Percentiles rank a stretch among this genome's conserved stretches.
These are phyloP conservation scores for Byssoonygena ceratinophila DNA, from an alignment of 2,329 filamentous ascomycete species.

Conservation along the genomic window DNA sequence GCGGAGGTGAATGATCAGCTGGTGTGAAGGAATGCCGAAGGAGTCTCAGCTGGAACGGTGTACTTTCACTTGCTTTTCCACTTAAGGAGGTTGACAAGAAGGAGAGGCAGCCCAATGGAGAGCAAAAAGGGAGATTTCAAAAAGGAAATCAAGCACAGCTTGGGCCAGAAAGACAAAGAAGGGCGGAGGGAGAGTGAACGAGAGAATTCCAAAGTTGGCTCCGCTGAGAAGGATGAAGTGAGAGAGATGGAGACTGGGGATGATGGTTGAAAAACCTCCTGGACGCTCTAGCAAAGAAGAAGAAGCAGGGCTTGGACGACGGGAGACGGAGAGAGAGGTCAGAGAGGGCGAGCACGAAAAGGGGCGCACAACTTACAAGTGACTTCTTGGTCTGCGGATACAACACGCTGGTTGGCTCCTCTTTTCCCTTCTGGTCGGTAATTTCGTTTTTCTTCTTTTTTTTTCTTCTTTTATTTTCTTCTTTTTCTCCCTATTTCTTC, in stretches of 20 bases:
- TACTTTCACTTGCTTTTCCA: slow-evolving; percentile 1
- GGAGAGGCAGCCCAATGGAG: slow-evolving; percentile 9
- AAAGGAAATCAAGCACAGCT: slow-evolving; percentile 20
- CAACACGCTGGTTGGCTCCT: not conserved
- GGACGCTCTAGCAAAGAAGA: not conserved
- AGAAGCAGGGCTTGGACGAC: not conserved
- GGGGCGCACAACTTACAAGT: slow-evolving; percentile 4
- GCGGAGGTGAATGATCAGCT: not conserved
- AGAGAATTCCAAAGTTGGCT: slow-evolving; percentile 13
- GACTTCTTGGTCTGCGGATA: not conserved
- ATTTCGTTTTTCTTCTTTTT: not conserved
- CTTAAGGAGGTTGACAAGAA: not conserved
- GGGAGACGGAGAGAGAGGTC: not conserved
- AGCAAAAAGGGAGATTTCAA: slow-evolving; percentile 14
- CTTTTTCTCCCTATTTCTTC: not conserved
- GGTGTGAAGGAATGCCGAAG: not conserved
- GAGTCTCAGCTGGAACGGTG: not conserved
- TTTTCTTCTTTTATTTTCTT: slow-evolving; percentile 1
- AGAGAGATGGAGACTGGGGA: not conserved
- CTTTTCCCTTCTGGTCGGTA: not conserved
- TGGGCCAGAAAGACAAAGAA: slow-evolving; percentile 22
- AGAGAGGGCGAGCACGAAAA: not conserved
- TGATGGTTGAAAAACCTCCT: not conserved
- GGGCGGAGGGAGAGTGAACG: slow-evolving; percentile 12
- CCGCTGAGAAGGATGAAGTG: not conserved